A percentile compares a stretch with the other conserved stretches of the same genome.
phyloP scores from a whole-genome alignment of 2,329 filamentous ascomycete genomes.

The Microcyclosporella mali region DNA sequence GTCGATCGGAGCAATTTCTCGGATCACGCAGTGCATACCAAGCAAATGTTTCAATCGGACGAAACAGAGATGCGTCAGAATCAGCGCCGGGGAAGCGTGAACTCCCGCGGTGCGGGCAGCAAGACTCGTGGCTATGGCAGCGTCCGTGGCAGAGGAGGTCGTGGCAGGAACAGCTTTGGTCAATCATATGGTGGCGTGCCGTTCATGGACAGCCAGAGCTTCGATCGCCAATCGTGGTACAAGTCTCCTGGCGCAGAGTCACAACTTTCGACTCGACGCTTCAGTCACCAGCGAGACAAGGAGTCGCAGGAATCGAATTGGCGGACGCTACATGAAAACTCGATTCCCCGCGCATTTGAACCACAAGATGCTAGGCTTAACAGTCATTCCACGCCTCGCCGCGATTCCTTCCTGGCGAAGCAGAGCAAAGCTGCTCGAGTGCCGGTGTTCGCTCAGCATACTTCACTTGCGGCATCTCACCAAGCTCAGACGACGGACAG shows the following conservation, averaged over 20 bases:
- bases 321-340: conserved; percentile 1
- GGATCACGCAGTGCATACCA: neutral
- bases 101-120: conserved; percentile 2
- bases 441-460: too few relatives aligned
- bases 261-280: neutral
- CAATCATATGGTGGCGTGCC: neutral
- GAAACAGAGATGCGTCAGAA: neutral
- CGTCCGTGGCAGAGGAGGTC: neutral
- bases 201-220: too few relatives aligned
- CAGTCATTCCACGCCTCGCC: neutral
- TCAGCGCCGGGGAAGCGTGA: conserved; percentile 3
- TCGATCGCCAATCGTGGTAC: too few relatives aligned
- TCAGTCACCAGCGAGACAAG: neutral
- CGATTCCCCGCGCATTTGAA: neutral
- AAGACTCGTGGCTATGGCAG: neutral
- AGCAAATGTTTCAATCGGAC: neutral
- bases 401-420: too few relatives aligned
- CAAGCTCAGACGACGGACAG: too few relatives aligned
- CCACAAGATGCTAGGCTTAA: conserved; percentile 1
- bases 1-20: conserved; percentile 3
- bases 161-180: neutral
- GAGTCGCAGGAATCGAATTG: neutral
- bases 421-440: too few relatives aligned
- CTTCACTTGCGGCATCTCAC: too few relatives aligned
- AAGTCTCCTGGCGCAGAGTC: too few relatives aligned